These are phyloP conservation scores for Coemansia sp. DNA, from an alignment of 192 early-diverging fungal genomes.

Conservation along the genomic window DNA sequence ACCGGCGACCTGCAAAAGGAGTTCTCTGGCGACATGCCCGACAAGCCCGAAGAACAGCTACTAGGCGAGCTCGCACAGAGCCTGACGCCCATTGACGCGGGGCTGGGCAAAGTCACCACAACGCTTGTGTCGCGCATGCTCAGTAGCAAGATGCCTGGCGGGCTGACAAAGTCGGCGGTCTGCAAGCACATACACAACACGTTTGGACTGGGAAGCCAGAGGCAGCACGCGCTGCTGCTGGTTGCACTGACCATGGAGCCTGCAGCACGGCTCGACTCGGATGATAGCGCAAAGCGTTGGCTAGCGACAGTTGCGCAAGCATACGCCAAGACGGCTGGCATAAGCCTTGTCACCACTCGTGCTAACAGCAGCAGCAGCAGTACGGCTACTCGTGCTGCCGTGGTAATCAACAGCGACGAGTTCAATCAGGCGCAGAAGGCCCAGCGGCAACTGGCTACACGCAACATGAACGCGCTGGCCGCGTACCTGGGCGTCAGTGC, in stretches of 20 bases:
- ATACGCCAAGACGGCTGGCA: slow-evolving; percentile 69
- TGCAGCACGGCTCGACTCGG: slow-evolving; percentile 67
- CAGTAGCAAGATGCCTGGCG: slow-evolving; percentile 88
- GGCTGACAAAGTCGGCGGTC: slow-evolving; percentile 75
- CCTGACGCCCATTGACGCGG: slow-evolving; percentile 58
- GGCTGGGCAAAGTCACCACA: slow-evolving; percentile 80
- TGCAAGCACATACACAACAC: slow-evolving; percentile 68
- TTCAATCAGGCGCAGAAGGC: slow-evolving; percentile 76
- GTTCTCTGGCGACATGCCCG: slow-evolving; percentile 77
- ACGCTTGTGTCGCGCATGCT: slow-evolving; percentile 79
- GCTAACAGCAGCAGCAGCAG: slow-evolving; percentile 23
- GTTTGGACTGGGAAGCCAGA: slow-evolving; percentile 73
- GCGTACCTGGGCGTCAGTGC: slow-evolving; percentile 67
- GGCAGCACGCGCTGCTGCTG: slow-evolving; percentile 73
- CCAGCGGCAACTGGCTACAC: slow-evolving; percentile 65
- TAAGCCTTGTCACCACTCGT: slow-evolving; percentile 28
- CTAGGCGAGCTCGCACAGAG: slow-evolving; percentile 74
- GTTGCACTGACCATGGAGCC: slow-evolving; percentile 84
- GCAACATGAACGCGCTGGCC: slow-evolving; percentile 77
- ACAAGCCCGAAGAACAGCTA: slow-evolving; percentile 90
- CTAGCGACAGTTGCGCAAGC: slow-evolving; percentile 66
- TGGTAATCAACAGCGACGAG: slow-evolving; percentile 84
- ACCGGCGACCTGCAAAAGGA: slow-evolving; percentile 93
- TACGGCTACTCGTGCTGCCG: slow-evolving; percentile 51
- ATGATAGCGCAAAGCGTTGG: slow-evolving; percentile 77